Percentiles rank a stretch among this genome's conserved stretches.
phyloP scores from a whole-genome alignment of 257 asterid genomes.

The Oldenlandia corymbosa region DNA sequence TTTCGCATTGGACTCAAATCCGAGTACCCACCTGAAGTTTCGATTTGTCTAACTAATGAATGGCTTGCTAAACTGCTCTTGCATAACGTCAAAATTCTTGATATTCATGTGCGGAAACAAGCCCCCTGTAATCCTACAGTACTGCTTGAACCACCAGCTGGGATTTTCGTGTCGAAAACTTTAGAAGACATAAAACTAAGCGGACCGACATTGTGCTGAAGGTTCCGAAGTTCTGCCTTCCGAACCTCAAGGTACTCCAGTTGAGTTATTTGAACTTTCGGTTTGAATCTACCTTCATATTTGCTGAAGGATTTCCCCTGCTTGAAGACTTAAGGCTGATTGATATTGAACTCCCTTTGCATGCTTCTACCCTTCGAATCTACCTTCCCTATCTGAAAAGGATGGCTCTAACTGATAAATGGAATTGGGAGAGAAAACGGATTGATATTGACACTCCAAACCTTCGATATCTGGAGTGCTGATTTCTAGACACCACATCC shows the following conservation, averaged over 20 bases:
- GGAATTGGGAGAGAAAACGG: background rate
- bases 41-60: background rate
- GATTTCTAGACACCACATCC: background rate
- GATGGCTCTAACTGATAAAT: no score
- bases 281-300: background rate
- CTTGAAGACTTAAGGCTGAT: background rate
- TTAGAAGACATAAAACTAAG: background rate
- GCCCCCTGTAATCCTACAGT: background rate
- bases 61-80: background rate
- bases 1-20: background rate
- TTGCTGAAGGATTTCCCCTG: background rate
- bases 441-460: constrained; percentile 4
- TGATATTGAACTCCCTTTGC: background rate
- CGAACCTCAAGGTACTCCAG: background rate
- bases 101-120: no score
- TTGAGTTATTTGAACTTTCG: background rate
- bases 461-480: background rate
- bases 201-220: background rate
- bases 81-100: background rate
- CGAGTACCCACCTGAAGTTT: background rate
- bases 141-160: background rate
- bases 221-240: background rate
- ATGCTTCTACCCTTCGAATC: background rate
- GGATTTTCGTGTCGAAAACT: background rate
- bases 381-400: background rate